These are phyloP conservation scores for Aspergillus texensis DNA, from an alignment of 2,329 filamentous ascomycete genomes.

Conservation along the genomic window DNA sequence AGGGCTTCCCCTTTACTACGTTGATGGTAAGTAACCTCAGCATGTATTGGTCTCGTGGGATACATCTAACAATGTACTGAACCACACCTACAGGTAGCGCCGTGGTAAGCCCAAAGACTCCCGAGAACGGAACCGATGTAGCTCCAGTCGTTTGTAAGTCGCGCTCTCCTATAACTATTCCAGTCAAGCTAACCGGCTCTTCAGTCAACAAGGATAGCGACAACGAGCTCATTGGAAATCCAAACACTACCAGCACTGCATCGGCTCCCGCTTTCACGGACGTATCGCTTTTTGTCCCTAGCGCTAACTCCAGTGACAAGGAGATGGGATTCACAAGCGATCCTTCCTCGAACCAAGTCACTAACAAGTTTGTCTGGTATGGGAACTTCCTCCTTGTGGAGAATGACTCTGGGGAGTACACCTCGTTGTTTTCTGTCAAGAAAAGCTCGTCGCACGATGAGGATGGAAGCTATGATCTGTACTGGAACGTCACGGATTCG, in stretches of 20 bases:
- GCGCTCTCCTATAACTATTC: too few relatives aligned
- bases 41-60: neutral
- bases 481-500: slow-evolving; percentile 17
- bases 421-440: slow-evolving; percentile 17
- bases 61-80: neutral
- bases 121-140: neutral
- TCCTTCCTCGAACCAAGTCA: slow-evolving; percentile 9
- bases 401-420: slow-evolving; percentile 12
- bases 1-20: slow-evolving; percentile 15
- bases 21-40: slow-evolving; percentile 7
- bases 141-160: neutral
- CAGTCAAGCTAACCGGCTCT: neutral
- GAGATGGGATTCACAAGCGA: slow-evolving; percentile 11
- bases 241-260: slow-evolving; percentile 2
- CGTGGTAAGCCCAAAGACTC: neutral
- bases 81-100: neutral
- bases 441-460: slow-evolving; percentile 2
- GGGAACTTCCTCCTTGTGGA: slow-evolving; percentile 18
- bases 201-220: neutral
- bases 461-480: slow-evolving; percentile 14
- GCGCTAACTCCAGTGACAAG: slow-evolving; percentile 9
- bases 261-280: slow-evolving; percentile 4
- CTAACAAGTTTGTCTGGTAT: slow-evolving; percentile 18
- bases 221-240: slow-evolving; percentile 14
- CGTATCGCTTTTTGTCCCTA: slow-evolving; percentile 11